Evolutionary conservation across 139 green algal genomes (phyloP), one percentile per base, ranked within the genome.

Genomic region (Penium margaritaceum): DNA sequence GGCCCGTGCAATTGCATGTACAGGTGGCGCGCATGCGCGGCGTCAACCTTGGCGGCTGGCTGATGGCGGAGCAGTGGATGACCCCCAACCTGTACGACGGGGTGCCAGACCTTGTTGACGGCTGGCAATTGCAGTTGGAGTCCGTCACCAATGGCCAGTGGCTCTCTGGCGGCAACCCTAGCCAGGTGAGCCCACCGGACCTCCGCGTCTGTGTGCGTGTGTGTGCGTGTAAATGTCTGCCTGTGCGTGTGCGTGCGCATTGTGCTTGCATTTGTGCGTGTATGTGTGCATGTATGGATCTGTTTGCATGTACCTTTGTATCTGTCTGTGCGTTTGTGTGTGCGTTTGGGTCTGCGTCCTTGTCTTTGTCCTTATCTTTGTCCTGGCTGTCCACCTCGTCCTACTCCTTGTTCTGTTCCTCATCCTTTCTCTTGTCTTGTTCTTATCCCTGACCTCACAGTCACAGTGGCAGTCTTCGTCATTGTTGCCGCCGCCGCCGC

Each of bases 21-120:
- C 65, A 73, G 65, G 68, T 75, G 68, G 47, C 68, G 24, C 43
- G 44, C 12, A 75, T 75, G 4, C 47, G 47, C 57, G 68, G 68
- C 2, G 60, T 67, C 30, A 76, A 76, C 33, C 51, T 76, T 12
- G 68, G 68, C 32, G 46, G 68, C 12, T 67, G 46, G 46, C 32
- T 76, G 32, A 29, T 76, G 29, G 9, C 30, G 30, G 68, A 76
- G 68, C 36, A 70, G 68, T 76, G 68, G 68, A 76, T 76, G 68
- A 33, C 30, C 5, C 68, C 68, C n/a, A 21, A 27, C 33, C 35
- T 63, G 41, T 76, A 76, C 3, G 68, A 76, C 14, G 37, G 46
- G 24, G 53, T 76, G 32, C 68, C 68, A n/a, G 68, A 67, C 51
- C 68, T 76, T 6, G 34, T 76, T 7, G 68, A 76, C 41, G 68